These are phyloP conservation scores for Kingdonia uniflora DNA, from an alignment of 164 flowering plant genomes.

Conservation along the genomic window DNA sequence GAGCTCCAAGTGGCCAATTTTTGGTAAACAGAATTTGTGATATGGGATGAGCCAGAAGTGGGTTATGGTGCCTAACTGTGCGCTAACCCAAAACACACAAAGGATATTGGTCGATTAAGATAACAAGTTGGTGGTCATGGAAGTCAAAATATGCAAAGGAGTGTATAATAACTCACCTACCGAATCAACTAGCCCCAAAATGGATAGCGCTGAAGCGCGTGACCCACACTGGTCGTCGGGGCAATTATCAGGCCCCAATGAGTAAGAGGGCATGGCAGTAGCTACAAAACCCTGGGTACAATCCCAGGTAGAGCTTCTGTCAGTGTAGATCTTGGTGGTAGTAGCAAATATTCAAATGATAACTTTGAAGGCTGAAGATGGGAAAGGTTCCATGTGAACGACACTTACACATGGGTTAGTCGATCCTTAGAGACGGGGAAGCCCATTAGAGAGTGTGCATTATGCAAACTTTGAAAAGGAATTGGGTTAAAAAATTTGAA, in stretches of 20 bases:
- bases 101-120: constrained; percentile 1
- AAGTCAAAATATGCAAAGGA: background rate
- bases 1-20: too few species aligned
- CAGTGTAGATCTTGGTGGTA: too few species aligned
- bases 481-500: background rate
- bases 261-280: too few species aligned
- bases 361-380: too few species aligned
- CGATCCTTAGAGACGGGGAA: constrained; percentile 3
- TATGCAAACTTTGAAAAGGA: background rate
- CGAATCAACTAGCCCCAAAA: constrained; percentile 65
- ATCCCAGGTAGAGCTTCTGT: background rate
- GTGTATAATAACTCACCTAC: constrained; percentile 1
- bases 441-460: background rate
- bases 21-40: too few species aligned
- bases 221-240: constrained; percentile 13
- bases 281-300: constrained; percentile 7
- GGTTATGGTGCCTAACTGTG: background rate
- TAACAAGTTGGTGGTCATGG: background rate
- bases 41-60: background rate
- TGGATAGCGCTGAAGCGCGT: constrained; percentile 36
- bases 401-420: constrained; percentile 3
- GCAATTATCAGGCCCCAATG: too few species aligned
- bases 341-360: too few species aligned
- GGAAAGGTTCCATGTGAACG: background rate
- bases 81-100: background rate